phyloP scores from a whole-genome alignment of 352 stramenopile species.

The Globisporangium okanoganense region DNA sequence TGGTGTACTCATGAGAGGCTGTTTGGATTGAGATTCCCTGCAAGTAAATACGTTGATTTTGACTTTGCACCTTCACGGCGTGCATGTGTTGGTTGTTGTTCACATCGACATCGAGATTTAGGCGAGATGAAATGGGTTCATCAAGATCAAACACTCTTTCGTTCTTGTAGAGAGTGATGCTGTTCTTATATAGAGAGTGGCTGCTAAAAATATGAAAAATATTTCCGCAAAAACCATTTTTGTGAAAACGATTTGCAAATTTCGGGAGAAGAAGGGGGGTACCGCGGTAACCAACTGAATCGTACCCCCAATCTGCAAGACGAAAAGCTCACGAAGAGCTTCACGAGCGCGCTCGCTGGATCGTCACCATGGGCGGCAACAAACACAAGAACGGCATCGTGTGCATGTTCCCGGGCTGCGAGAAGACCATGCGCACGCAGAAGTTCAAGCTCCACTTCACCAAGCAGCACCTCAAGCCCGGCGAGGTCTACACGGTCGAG shows the following conservation, averaged over 20 bases:
- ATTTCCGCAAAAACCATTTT: not conserved
- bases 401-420: slow-evolving; percentile 75
- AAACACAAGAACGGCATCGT: slow-evolving; percentile 90
- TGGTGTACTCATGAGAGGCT: not conserved
- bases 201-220: no score
- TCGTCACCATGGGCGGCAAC: slow-evolving; percentile 60
- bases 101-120: not conserved
- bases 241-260: not conserved
- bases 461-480: slow-evolving; percentile 67
- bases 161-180: not conserved
- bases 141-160: not conserved
- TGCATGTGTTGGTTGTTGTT: not conserved
- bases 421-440: slow-evolving; percentile 83
- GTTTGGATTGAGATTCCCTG: not conserved
- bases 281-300: not conserved
- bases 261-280: not conserved
- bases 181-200: not conserved
- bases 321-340: not conserved
- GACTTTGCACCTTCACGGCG: not conserved
- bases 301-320: not conserved
- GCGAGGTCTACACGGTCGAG: slow-evolving; percentile 74
- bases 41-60: not conserved
- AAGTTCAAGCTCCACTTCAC: slow-evolving; percentile 87
- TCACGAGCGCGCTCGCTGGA: not conserved
- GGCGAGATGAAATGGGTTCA: not conserved